These are phyloP conservation scores for Geotrichum candidum DNA, from an alignment of 1,139 yeast genomes.

Conservation along the genomic window DNA sequence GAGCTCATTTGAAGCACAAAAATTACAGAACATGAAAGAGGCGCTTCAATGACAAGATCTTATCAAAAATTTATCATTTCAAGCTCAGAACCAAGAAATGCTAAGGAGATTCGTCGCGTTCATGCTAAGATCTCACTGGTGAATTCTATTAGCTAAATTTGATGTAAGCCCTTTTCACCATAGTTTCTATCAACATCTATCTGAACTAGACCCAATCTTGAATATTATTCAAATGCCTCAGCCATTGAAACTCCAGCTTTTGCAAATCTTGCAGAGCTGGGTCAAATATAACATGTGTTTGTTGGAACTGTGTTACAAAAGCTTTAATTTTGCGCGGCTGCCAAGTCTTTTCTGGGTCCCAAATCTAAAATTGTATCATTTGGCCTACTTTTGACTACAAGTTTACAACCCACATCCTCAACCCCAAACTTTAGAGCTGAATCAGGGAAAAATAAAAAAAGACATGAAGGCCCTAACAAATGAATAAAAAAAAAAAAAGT, in stretches of 20 bases:
- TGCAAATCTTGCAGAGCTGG: too few relatives aligned
- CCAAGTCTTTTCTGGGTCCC: not conserved
- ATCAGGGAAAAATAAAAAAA: not conserved
- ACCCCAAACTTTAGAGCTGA: not conserved
- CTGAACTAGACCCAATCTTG: too few relatives aligned
- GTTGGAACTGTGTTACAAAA: too few relatives aligned
- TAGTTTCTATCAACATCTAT: too few relatives aligned
- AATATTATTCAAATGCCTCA: too few relatives aligned
- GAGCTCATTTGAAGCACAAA: too few relatives aligned
- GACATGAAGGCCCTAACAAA: not conserved
- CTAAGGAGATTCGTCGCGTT: not conserved
- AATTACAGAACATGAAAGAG: not conserved
- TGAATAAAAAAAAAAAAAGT: not conserved
- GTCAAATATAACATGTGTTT: too few relatives aligned
- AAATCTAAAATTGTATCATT: not conserved
- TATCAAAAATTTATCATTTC: not conserved
- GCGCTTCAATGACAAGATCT: not conserved
- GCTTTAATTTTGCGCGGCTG: not conserved
- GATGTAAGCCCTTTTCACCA: too few relatives aligned
- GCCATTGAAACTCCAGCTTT: too few relatives aligned
- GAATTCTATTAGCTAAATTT: too few relatives aligned
- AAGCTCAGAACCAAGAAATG: not conserved
- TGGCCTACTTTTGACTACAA: not conserved
- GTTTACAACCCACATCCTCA: not conserved
- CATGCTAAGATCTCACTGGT: too few relatives aligned